Evolutionary conservation across 345 rosid species (phyloP).

Genomic region (Pugionium cornutum): DNA sequence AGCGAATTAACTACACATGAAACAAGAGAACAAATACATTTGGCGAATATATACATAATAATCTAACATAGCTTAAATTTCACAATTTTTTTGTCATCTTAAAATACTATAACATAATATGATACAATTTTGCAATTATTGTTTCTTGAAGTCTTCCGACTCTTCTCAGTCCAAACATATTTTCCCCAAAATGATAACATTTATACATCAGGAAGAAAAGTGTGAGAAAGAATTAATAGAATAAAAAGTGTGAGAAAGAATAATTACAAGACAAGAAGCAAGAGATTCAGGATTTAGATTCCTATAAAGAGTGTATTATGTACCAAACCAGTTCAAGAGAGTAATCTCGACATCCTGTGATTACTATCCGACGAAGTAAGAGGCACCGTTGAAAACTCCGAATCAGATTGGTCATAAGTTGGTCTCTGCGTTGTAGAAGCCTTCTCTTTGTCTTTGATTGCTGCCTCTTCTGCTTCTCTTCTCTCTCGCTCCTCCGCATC

Average conservation of each 20-base stretch:
- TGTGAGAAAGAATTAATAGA: slow-evolving; percentile 23
- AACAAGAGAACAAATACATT: no score
- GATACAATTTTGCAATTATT: no score
- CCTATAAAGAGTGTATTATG: slow-evolving; percentile 33
- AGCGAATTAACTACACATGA: no score
- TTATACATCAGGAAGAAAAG: no score
- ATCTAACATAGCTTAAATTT: no score
- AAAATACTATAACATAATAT: no score
- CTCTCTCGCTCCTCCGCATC: slow-evolving; percentile 81
- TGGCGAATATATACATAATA: no score
- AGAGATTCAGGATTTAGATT: slow-evolving; percentile 12
- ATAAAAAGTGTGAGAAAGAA: slow-evolving; percentile 7
- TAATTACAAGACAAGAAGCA: slow-evolving; percentile 29
- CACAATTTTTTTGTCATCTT: no score
- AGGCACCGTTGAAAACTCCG: slow-evolving; percentile 54
- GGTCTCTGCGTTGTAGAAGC: slow-evolving; percentile 30
- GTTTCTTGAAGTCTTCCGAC: no score
- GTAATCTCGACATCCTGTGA: slow-evolving; percentile 48
- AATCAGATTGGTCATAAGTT: slow-evolving; percentile 56
- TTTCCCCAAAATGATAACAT: no score
- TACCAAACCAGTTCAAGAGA: slow-evolving; percentile 41
- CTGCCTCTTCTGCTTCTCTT: slow-evolving; percentile 57
- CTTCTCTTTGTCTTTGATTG: slow-evolving; percentile 39
- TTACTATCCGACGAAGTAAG: slow-evolving; percentile 60
- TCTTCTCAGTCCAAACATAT: no score